Evolutionary conservation across 2,329 filamentous ascomycete species (phyloP).

Genomic region (Pyricularia grisea): DNA sequence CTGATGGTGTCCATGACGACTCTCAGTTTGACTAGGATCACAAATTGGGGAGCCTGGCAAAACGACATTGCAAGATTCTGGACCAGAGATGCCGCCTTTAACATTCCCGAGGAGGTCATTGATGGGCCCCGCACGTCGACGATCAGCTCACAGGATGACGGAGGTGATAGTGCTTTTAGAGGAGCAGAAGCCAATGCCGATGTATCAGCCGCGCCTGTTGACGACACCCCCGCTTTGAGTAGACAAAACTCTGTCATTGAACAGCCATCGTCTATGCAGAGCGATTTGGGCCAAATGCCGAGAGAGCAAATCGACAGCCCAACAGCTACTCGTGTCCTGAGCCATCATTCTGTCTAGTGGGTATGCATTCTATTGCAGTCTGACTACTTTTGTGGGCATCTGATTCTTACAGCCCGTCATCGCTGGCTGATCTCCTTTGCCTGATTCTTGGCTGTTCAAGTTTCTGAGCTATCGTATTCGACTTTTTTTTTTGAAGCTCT

Average conservation of each 20-base stretch:
- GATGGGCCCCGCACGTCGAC: constrained; percentile 3
- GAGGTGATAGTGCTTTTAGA: not conserved
- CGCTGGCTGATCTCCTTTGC: not conserved
- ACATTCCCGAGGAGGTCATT: not conserved
- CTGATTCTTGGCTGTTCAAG: not conserved
- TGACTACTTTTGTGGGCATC: not conserved
- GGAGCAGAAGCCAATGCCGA: not conserved
- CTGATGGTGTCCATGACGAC: constrained; percentile 19
- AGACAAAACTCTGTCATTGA: not conserved
- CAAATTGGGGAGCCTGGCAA: constrained; percentile 29
- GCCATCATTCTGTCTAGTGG: not conserved
- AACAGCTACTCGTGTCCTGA: not conserved
- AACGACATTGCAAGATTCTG: constrained; percentile 29
- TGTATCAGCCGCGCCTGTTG: not conserved
- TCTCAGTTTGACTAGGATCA: constrained; percentile 17
- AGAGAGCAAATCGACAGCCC: not conserved
- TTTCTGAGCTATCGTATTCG: not conserved
- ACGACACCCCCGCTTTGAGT: not conserved
- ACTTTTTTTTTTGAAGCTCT: not conserved
- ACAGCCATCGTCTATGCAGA: not conserved
- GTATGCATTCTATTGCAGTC: not conserved
- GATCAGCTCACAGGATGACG: not conserved
- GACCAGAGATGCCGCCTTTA: constrained; percentile 22
- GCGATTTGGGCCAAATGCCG: not conserved
- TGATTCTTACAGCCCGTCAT: not conserved